phyloP scores from a whole-genome alignment of 257 asterid genomes.

The Nicotiana otophora region DNA sequence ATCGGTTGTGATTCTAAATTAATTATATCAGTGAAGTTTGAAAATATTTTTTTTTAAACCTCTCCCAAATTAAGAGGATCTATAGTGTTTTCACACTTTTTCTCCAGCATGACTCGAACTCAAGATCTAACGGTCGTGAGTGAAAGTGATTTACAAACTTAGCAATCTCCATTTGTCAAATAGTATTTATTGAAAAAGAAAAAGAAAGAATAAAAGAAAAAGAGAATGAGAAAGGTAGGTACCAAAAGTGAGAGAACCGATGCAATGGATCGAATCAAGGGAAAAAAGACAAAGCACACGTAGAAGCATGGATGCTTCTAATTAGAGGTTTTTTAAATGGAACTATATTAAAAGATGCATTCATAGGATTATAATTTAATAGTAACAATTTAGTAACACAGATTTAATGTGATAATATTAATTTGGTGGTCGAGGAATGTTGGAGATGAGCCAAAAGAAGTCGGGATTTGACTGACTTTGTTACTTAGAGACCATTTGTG shows the following conservation, averaged over 20 bases:
- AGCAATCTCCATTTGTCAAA: too few relatives aligned
- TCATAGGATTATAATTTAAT: conserved; percentile 5
- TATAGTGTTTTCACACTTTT: too few relatives aligned
- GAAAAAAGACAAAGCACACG: conserved; percentile 45
- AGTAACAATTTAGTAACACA: conserved; percentile 9
- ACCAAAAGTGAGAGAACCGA: not conserved
- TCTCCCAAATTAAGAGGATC: too few relatives aligned
- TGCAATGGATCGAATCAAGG: conserved; percentile 11
- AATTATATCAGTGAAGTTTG: not conserved
- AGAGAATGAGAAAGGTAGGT: conserved; percentile 19
- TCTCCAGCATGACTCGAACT: too few relatives aligned
- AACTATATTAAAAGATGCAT: not conserved
- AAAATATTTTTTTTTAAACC: not conserved
- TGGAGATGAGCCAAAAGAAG: conserved; percentile 22
- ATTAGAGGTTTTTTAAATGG: not conserved
- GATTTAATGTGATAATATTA: not conserved
- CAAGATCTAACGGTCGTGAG: too few relatives aligned
- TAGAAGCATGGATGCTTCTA: conserved; percentile 41
- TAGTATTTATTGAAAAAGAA: not conserved
- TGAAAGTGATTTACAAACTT: too few relatives aligned
- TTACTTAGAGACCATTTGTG: not conserved
- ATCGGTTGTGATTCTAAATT: too few relatives aligned
- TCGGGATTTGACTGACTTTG: conserved; percentile 1
- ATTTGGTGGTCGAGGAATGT: conserved; percentile 34
- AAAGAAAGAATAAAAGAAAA: not conserved